A percentile compares a stretch with the other conserved stretches of the same genome.
Conservation (phyloP, 495 filamentous ascomycete genomes). For the Aspergillus mulundensis region DNA sequence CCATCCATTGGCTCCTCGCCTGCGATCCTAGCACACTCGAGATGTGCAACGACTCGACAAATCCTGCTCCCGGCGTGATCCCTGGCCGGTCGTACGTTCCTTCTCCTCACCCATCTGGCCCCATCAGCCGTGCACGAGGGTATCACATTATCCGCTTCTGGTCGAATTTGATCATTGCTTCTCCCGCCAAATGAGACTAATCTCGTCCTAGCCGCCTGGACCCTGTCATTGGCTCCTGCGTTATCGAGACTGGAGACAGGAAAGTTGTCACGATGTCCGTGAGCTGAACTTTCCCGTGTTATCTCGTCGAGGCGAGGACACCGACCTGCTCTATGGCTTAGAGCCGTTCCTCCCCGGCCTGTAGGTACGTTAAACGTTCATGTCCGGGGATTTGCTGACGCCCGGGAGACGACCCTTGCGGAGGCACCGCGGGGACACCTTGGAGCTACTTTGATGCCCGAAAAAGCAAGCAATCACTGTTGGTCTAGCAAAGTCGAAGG, state of each 20-base stretch:
- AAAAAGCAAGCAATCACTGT: constrained; percentile 6
- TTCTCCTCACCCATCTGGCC: not conserved
- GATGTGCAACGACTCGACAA: not conserved
- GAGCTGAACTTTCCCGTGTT: not conserved
- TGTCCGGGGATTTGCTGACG: not conserved
- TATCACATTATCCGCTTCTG: constrained; percentile 13
- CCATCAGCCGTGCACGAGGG: not conserved
- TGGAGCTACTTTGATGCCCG: not conserved
- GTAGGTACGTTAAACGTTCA: not conserved
- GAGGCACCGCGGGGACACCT: not conserved
- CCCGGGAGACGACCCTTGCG: not conserved
- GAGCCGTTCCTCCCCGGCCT: not conserved
- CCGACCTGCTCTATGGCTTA: not conserved
- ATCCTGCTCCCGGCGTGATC: constrained; percentile 6
- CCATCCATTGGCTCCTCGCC: constrained; percentile 3
- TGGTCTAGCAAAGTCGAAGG: constrained; percentile 1
- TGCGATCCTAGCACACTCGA: constrained; percentile 1
- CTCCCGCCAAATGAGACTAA: not conserved
- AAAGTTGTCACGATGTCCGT: constrained; percentile 9
- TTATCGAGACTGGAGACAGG: not conserved
- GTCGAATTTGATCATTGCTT: constrained; percentile 1
- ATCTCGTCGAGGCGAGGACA: not conserved
- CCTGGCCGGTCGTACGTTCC: constrained; percentile 1
- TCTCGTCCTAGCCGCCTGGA: not conserved
- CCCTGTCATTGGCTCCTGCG: constrained; percentile 7